A percentile compares a stretch with the other conserved stretches of the same genome.
Conservation (phyloP, 2,329 filamentous ascomycete genomes). For the Coleophoma cylindrospora region DNA sequence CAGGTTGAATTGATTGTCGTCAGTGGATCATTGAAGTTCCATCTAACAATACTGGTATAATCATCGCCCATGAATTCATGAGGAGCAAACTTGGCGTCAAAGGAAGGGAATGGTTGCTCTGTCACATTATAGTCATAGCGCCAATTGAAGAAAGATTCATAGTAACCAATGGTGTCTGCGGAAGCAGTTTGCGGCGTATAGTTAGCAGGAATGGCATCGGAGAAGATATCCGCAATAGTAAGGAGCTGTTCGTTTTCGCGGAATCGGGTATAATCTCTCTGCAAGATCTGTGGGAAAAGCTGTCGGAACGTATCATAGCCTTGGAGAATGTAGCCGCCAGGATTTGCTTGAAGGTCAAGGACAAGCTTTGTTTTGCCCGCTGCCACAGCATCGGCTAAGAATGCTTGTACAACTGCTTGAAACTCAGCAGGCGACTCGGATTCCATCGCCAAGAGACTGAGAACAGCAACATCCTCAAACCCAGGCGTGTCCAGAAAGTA, state of each 20-base stretch:
- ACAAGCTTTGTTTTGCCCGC: constrained; percentile 53
- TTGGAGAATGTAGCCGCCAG: constrained; percentile 45
- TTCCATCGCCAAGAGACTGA: constrained; percentile 21
- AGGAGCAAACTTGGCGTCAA: constrained; percentile 20
- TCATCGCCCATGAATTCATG: constrained; percentile 13
- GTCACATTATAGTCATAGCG: constrained; percentile 19
- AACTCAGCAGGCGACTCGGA: constrained; percentile 19
- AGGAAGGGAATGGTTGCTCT: constrained; percentile 17
- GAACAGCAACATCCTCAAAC: constrained; percentile 24
- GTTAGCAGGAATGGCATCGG: constrained; percentile 11
- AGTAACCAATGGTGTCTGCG: constrained; percentile 9
- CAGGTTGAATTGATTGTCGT: constrained; percentile 16
- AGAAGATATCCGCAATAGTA: constrained; percentile 15
- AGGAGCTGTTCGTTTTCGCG: constrained; percentile 17
- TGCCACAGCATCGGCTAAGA: constrained; percentile 39
- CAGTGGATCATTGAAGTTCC: constrained; percentile 20
- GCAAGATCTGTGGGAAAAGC: constrained; percentile 26
- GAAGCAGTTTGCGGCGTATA: constrained; percentile 20
- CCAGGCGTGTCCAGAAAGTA: constrained; percentile 23
- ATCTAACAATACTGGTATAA: constrained; percentile 18
- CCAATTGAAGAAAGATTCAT: constrained; percentile 20
- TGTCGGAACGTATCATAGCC: constrained; percentile 44
- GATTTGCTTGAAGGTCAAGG: constrained; percentile 58
- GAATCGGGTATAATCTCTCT: constrained; percentile 19
- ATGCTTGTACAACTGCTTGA: constrained; percentile 22